These are phyloP conservation scores for Saccharomycopsis oosterbeekiorum DNA, from an alignment of 805 yeast species.

Conservation along the genomic window DNA sequence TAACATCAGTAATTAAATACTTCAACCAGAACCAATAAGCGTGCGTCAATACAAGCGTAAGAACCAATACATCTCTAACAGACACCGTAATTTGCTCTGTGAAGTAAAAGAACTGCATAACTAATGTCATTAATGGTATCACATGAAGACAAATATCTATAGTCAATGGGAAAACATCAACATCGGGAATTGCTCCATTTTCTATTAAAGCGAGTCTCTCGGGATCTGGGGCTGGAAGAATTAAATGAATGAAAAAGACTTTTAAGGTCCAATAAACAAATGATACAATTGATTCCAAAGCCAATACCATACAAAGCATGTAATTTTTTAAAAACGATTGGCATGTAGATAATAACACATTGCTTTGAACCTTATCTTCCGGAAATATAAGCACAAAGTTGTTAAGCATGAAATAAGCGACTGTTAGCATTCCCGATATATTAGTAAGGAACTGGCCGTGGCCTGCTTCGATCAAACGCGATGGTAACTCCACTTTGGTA, in stretches of 20 bases:
- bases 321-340: constrained; percentile 33
- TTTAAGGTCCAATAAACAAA: constrained; percentile 61
- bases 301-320: constrained; percentile 44
- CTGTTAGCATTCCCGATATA: constrained; percentile 42
- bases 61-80: background rate
- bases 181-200: background rate
- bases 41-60: background rate
- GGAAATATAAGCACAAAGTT: constrained; percentile 13
- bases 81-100: background rate
- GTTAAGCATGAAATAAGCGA: constrained; percentile 28
- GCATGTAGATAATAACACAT: constrained; percentile 57
- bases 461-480: constrained; percentile 44
- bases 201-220: background rate
- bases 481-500: constrained; percentile 28
- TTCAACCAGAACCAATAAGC: constrained; percentile 17
- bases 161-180: constrained; percentile 6
- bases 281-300: constrained; percentile 52
- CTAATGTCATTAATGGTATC: constrained; percentile 10
- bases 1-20: constrained; percentile 2
- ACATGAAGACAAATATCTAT: constrained; percentile 16
- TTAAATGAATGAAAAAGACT: constrained; percentile 39
- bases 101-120: background rate
- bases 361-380: constrained; percentile 47
- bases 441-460: constrained; percentile 67
- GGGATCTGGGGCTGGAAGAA: constrained; percentile 24